Conservation (phyloP, 768 basidiomycete genomes). For the Dictyophora rubrovolvata region DNA sequence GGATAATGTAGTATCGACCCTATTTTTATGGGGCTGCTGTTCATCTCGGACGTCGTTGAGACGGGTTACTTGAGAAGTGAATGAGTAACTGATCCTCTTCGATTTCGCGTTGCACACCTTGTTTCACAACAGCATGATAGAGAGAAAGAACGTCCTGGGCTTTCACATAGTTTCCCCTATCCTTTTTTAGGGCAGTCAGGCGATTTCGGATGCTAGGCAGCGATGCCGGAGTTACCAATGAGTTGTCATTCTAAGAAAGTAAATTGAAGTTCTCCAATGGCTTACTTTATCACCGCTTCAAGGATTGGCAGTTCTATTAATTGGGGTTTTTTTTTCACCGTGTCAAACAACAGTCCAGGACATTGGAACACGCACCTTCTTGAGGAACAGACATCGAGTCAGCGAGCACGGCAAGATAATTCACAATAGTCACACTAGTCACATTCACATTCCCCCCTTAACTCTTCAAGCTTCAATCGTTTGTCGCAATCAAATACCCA, state of each 20-base stretch:
- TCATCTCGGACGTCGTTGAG: constrained; percentile 87
- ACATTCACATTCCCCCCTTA: constrained; percentile 4
- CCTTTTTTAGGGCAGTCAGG: constrained; percentile 88
- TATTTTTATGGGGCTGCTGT: constrained; percentile 65
- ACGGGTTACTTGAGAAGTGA: constrained; percentile 54
- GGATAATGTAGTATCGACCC: constrained; percentile 88
- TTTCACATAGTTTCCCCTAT: constrained; percentile 86
- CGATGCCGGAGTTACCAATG: not conserved
- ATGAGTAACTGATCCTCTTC: not conserved
- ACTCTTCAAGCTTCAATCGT: not conserved
- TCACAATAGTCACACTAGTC: constrained; percentile 23
- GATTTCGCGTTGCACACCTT: constrained; percentile 44
- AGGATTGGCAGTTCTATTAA: constrained; percentile 77
- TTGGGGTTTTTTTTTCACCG: constrained; percentile 4
- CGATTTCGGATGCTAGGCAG: constrained; percentile 77
- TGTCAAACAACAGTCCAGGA: constrained; percentile 18
- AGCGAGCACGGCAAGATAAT: constrained; percentile 11
- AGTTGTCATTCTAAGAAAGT: not conserved
- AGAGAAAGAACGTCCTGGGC: constrained; percentile 87
- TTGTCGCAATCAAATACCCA: not conserved
- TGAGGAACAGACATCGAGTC: constrained; percentile 62
- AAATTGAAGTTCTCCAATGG: constrained; percentile 4
- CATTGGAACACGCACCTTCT: constrained; percentile 45
- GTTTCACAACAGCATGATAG: constrained; percentile 88
- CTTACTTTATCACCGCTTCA: constrained; percentile 85